Percentiles rank a stretch among this genome's conserved stretches.
These are phyloP conservation scores for Penicillium expansum DNA, from an alignment of 2,329 filamentous ascomycete species.

Conservation along the genomic window DNA sequence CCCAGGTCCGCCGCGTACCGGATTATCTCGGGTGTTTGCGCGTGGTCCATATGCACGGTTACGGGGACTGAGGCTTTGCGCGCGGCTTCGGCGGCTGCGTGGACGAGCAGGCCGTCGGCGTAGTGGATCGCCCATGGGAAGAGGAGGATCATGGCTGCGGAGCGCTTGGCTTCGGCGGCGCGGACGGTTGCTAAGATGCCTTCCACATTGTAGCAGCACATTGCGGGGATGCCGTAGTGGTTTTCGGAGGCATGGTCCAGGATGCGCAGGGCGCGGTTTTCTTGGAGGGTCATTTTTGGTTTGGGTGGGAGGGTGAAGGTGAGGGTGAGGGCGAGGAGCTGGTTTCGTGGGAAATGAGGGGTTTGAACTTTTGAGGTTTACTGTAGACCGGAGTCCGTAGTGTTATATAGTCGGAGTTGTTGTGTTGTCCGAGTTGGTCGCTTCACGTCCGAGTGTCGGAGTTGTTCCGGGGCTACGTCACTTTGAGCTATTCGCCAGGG, in stretches of 20 bases:
- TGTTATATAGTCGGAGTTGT: constrained; percentile 2
- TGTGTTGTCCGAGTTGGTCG: background rate
- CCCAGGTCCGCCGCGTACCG: constrained; percentile 59
- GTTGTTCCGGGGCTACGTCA: constrained; percentile 6
- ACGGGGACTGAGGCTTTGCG: constrained; percentile 59
- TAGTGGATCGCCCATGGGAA: constrained; percentile 73
- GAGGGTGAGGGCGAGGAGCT: background rate
- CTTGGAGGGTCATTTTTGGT: constrained; percentile 40
- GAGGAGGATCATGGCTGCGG: constrained; percentile 68
- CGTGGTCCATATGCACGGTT: constrained; percentile 65
- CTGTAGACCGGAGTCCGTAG: background rate
- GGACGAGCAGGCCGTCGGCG: constrained; percentile 56
- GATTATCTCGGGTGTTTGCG: constrained; percentile 62
- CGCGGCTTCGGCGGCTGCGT: constrained; percentile 56
- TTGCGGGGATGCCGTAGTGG: constrained; percentile 59
- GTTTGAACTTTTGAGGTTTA: background rate
- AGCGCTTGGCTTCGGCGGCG: constrained; percentile 65
- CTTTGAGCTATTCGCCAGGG: background rate
- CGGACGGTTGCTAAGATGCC: constrained; percentile 66
- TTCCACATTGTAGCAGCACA: constrained; percentile 69
- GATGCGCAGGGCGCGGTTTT: constrained; percentile 56
- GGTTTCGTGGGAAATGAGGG: background rate
- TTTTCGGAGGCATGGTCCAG: constrained; percentile 55
- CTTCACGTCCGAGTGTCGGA: constrained; percentile 7
- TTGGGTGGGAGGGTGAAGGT: constrained; percentile 23